phyloP scores from a whole-genome alignment of 2,329 filamentous ascomycete genomes.

The Metarhizium rileyi region DNA sequence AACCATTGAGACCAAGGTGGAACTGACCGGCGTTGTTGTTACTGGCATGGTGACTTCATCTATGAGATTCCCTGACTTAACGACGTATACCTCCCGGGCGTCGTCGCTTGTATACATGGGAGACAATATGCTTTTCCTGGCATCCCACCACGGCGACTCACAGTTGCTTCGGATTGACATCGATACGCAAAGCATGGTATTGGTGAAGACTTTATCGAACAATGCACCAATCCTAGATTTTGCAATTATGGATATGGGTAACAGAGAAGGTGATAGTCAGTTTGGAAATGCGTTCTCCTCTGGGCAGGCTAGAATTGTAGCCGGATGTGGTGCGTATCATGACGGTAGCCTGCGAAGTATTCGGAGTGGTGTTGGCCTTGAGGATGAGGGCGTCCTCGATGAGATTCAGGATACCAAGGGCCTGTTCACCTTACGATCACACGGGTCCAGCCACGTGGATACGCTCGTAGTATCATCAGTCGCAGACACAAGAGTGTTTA shows the following conservation, averaged over 20 bases:
- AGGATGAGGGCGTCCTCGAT: conserved; percentile 73
- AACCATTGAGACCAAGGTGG: conserved; percentile 60
- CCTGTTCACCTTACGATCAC: conserved; percentile 57
- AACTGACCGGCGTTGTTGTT: conserved; percentile 57
- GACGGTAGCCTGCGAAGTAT: conserved; percentile 86
- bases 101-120: conserved; percentile 71
- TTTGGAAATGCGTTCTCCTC: conserved; percentile 83
- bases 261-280: conserved; percentile 65
- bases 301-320: conserved; percentile 86
- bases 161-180: conserved; percentile 60
- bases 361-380: conserved; percentile 84
- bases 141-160: conserved; percentile 87
- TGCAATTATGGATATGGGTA: conserved; percentile 91
- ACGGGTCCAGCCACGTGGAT: conserved; percentile 45
- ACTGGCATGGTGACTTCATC: conserved; percentile 58
- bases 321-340: conserved; percentile 81
- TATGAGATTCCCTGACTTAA: conserved; percentile 18
- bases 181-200: conserved; percentile 37
- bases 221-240: conserved; percentile 92
- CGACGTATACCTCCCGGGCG: conserved; percentile 56
- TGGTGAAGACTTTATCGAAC: conserved; percentile 63
- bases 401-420: conserved; percentile 67
- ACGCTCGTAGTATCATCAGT: conserved; percentile 72
- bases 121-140: conserved; percentile 67
- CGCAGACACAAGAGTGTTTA: conserved; percentile 74